These are phyloP conservation scores for Panicum hallii DNA, from an alignment of 202 grass and related monocot species.

Conservation along the genomic window DNA sequence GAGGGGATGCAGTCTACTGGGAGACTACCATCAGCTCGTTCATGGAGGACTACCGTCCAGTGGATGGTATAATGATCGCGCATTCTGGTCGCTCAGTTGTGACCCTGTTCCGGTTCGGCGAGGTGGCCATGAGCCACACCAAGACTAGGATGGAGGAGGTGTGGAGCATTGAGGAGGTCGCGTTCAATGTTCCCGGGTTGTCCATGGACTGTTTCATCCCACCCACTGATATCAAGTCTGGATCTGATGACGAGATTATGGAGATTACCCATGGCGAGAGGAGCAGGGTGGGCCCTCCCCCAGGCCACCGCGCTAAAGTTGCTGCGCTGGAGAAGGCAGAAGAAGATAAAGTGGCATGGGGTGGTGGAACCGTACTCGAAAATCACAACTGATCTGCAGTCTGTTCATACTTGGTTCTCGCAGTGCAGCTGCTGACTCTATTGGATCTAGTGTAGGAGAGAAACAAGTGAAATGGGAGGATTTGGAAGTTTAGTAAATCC, in stretches of 20 bases:
- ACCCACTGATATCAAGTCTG: constrained; percentile 65
- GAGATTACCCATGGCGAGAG: constrained; percentile 56
- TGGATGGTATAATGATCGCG: constrained; percentile 77
- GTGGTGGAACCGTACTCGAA: constrained; percentile 40
- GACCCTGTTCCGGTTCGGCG: constrained; percentile 71
- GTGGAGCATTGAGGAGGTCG: constrained; percentile 83
- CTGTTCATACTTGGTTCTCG: constrained; percentile 49
- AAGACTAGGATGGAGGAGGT: constrained; percentile 79
- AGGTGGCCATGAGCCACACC: constrained; percentile 76
- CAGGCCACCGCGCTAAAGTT: constrained; percentile 50
- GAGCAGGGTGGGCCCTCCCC: constrained; percentile 31
- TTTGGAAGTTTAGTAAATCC: constrained; percentile 52
- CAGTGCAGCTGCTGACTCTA: constrained; percentile 45
- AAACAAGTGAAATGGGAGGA: constrained; percentile 40
- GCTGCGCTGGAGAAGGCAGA: constrained; percentile 53
- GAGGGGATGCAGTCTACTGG: constrained; percentile 65
- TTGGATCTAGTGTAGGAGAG: constrained; percentile 56
- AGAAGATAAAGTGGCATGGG: constrained; percentile 47
- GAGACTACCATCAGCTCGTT: constrained; percentile 77
- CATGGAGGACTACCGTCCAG: constrained; percentile 77
- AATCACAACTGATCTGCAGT: constrained; percentile 41
- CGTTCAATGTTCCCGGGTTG: constrained; percentile 74
- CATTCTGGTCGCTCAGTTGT: constrained; percentile 66
- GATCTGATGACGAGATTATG: constrained; percentile 47
- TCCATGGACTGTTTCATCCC: constrained; percentile 78